Evolutionary conservation across 768 basidiomycete genomes (phyloP), one percentile per base, ranked within the genome.

Genomic region (Tubosaeta sp.): DNA sequence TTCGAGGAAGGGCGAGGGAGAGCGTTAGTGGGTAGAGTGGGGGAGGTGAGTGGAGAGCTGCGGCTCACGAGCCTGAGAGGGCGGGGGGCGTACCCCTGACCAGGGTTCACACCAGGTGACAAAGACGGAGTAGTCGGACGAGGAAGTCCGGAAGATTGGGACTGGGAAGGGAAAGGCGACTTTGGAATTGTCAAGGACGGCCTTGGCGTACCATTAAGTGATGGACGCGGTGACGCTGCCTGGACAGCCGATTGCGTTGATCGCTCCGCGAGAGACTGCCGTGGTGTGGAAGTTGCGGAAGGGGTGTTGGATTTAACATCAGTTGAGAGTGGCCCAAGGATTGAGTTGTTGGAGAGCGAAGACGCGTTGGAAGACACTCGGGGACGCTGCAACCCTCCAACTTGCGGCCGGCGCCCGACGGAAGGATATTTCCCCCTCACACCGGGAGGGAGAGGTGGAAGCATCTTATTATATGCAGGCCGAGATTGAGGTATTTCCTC

Each of bases 331-430:
- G 56, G 27, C 6, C 45, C 53, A 4, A 53, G 31, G 14, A 44
- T 48, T 5, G 66, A 66, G n/a, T 35, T 49, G 19, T 54, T 59
- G 41, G 65, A 64, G 12, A 52, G 52, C 3, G 56, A 66, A 40
- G 55, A 69, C 13, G 55, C 48, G 67, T 18, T 76, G 34, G 42
- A 70, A 63, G 63, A 75, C 69, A 48, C 74, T 59, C 67, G 62
- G 6, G 65, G 55, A 57, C 71, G 60, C 25, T 52, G 61, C 38
- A 63, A 19, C 2, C 22, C 47, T 12, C 31, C 41, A 1, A 43
- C 14, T 12, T 45, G 57, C 2, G 59, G 52, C 2, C 49, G 55
- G 25, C 59, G 61, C 21, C 55, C 25, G 3, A 59, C 49, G 22
- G 59, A 59, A 8, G 66, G 54, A 39, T 63, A 62, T 39, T 63